Conservation (phyloP, 192 early-diverging fungal genomes). For the Coemansia sp. region DNA sequence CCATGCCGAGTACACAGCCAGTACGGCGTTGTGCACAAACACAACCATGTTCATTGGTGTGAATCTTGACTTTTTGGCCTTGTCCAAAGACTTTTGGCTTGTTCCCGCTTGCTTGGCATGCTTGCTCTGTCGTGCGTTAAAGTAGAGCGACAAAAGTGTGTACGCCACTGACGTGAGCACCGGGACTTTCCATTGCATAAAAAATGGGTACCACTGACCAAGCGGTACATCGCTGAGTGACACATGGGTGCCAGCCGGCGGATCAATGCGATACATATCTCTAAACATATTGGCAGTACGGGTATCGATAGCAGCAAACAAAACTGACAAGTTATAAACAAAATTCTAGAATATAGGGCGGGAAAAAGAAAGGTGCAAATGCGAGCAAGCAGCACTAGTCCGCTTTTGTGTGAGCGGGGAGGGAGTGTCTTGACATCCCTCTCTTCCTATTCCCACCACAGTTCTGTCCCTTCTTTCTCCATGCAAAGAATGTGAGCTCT, state of each 20-base stretch:
- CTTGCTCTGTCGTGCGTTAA: conserved; percentile 17
- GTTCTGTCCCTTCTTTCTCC: too few relatives aligned
- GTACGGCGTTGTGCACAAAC: conserved; percentile 71
- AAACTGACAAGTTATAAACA: too few relatives aligned
- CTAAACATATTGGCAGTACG: background rate
- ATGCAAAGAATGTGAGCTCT: too few relatives aligned
- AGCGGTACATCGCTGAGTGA: conserved; percentile 59
- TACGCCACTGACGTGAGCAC: conserved; percentile 59
- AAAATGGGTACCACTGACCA: conserved; percentile 66
- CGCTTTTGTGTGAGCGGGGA: too few relatives aligned
- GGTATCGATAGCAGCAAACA: too few relatives aligned
- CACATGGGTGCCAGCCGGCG: conserved; percentile 31
- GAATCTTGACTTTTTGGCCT: conserved; percentile 10
- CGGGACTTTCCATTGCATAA: conserved; percentile 73
- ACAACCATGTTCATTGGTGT: conserved; percentile 70
- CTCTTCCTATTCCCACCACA: too few relatives aligned
- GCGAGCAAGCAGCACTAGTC: too few relatives aligned
- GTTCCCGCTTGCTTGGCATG: background rate
- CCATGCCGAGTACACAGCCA: conserved; percentile 70
- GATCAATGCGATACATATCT: conserved; percentile 18
- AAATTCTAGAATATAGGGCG: too few relatives aligned
- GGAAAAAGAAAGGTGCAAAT: too few relatives aligned
- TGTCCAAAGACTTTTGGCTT: too few relatives aligned
- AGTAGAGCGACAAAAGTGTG: conserved; percentile 39
- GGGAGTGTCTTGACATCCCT: too few relatives aligned